Conservation (phyloP, 2,329 filamentous ascomycete genomes). For the Scolecobasidium constrictum region DNA sequence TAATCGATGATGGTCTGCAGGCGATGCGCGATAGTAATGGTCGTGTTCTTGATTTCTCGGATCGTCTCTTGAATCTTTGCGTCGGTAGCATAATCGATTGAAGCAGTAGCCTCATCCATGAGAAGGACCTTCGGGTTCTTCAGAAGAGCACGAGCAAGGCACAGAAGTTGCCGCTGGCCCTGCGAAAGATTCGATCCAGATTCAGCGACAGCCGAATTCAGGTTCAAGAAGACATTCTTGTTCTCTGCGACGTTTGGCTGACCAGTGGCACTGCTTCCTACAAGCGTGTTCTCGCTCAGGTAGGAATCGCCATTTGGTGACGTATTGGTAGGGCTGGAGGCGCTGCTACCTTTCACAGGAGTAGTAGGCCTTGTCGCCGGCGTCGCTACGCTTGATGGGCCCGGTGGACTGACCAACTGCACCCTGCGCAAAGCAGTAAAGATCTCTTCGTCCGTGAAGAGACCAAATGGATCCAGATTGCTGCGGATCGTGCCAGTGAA, state of each 20-base stretch:
- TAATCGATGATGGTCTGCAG: slow-evolving; percentile 97
- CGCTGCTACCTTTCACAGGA: slow-evolving; percentile 9
- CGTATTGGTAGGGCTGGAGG: not conserved
- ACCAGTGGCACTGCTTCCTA: not conserved
- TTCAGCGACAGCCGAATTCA: slow-evolving; percentile 73
- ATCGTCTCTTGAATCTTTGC: slow-evolving; percentile 94
- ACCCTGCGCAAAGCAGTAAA: slow-evolving; percentile 79
- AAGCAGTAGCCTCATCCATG: slow-evolving; percentile 98
- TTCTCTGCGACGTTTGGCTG: slow-evolving; percentile 44
- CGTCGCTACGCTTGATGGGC: slow-evolving; percentile 33
- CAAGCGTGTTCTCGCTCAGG: slow-evolving; percentile 3
- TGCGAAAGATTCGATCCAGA: slow-evolving; percentile 92
- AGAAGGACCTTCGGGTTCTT: slow-evolving; percentile 89
- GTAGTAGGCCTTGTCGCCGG: slow-evolving; percentile 19
- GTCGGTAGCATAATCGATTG: slow-evolving; percentile 93
- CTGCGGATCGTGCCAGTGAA: slow-evolving; percentile 86
- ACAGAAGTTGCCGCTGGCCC: slow-evolving; percentile 88
- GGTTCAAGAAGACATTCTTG: slow-evolving; percentile 88
- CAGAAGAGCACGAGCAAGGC: slow-evolving; percentile 82
- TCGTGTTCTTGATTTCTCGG: slow-evolving; percentile 81
- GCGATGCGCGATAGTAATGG: slow-evolving; percentile 91
- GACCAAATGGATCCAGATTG: slow-evolving; percentile 85
- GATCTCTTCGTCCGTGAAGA: slow-evolving; percentile 84
- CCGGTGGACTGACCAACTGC: slow-evolving; percentile 60
- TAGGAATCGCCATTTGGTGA: not conserved